Evolutionary conservation across 192 early-diverging fungal genomes (phyloP).

Genomic region (Rhizophagus clarus): DNA sequence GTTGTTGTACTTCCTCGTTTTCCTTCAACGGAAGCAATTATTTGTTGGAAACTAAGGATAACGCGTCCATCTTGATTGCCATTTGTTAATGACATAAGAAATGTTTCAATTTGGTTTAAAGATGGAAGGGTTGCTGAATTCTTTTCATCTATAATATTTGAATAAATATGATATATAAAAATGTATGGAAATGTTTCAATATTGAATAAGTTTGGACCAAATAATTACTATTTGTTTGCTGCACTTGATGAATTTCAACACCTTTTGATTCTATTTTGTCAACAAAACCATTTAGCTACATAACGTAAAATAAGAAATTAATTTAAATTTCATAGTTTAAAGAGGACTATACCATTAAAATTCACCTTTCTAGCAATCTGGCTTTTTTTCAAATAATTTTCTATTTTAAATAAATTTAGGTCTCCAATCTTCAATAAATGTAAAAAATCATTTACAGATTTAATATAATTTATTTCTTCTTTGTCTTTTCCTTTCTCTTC

Average conservation of each 20-base stretch:
- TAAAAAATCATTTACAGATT: slow-evolving; percentile 70
- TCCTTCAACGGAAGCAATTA: not conserved
- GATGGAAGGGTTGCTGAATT: slow-evolving; percentile 39
- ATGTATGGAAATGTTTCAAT: no score
- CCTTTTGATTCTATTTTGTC: slow-evolving; percentile 37
- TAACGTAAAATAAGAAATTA: slow-evolving; percentile 1
- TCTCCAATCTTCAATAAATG: slow-evolving; percentile 70
- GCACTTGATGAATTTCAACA: slow-evolving; percentile 21
- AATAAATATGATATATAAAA: no score
- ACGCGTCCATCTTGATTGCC: slow-evolving; percentile 75
- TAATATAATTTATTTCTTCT: slow-evolving; percentile 39
- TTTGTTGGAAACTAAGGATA: slow-evolving; percentile 43
- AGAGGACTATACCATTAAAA: not conserved
- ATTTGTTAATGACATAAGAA: slow-evolving; percentile 58
- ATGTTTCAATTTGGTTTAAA: slow-evolving; percentile 52
- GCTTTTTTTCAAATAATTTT: slow-evolving; percentile 67
- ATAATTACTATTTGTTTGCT: no score
- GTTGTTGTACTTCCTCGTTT: not conserved
- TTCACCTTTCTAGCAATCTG: slow-evolving; percentile 66
- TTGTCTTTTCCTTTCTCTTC: slow-evolving; percentile 19
- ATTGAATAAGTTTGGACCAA: no score
- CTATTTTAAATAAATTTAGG: slow-evolving; percentile 81
- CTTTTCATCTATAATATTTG: not conserved
- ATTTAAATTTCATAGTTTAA: not conserved
- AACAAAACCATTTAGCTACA: slow-evolving; percentile 56